These are phyloP conservation scores for Fusarium domesticum DNA, from an alignment of 2,329 filamentous ascomycete species.

Conservation along the genomic window DNA sequence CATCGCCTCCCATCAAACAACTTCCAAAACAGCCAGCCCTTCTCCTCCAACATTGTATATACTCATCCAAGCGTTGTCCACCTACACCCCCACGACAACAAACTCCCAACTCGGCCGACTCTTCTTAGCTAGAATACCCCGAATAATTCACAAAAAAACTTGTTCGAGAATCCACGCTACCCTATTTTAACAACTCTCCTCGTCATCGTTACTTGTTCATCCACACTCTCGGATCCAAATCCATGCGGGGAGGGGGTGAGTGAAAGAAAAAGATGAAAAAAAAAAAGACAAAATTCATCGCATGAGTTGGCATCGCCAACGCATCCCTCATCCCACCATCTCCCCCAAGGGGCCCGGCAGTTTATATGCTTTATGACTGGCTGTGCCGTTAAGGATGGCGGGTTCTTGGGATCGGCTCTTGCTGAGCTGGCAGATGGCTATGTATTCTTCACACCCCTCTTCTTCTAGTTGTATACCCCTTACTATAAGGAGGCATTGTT, in stretches of 20 bases:
- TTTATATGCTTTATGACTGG: constrained; percentile 14
- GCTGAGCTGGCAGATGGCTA: constrained; percentile 25
- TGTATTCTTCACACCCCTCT: constrained; percentile 1
- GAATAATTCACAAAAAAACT: no score
- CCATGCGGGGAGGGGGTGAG: background rate
- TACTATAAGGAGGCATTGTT: background rate
- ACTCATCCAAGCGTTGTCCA: background rate
- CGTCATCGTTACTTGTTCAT: no score
- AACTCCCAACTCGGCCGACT: constrained; percentile 8
- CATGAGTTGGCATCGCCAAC: constrained; percentile 31
- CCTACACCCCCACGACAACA: no score
- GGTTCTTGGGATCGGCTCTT: constrained; percentile 16
- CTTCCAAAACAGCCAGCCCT: background rate
- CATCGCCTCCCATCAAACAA: background rate
- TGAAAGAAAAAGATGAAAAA: background rate
- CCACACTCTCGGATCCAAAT: background rate
- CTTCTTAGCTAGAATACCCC: constrained; percentile 14
- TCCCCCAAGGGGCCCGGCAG: constrained; percentile 8
- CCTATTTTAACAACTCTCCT: no score
- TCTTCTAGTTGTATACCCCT: background rate
- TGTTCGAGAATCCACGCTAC: no score
- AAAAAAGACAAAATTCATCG: background rate
- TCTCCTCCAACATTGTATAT: background rate
- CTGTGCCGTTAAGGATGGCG: constrained; percentile 2
- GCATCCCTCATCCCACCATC: constrained; percentile 26